These are phyloP conservation scores for Hericium alpestre DNA, from an alignment of 768 basidiomycete genomes.

Conservation along the genomic window DNA sequence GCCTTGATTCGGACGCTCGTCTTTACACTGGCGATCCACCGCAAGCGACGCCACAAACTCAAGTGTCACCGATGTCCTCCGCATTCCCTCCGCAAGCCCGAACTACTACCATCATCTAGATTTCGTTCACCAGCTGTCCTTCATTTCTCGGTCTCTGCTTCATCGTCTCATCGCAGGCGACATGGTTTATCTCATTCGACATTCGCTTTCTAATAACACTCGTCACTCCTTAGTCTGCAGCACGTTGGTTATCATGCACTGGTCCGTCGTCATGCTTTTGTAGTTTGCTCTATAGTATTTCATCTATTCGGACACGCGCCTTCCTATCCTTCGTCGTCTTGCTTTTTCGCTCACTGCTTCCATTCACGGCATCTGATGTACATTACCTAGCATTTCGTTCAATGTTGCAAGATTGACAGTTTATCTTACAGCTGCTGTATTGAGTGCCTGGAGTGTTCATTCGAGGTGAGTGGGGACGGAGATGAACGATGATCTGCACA, in stretches of 20 bases:
- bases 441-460: too few relatives aligned
- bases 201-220: not conserved
- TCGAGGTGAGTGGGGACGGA: too few relatives aligned
- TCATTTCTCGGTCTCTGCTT: not conserved
- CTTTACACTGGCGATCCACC: conserved; percentile 15
- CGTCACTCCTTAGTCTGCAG: not conserved
- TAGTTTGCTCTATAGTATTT: conserved; percentile 1
- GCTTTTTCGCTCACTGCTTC: conserved; percentile 1
- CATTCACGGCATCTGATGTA: conserved; percentile 13
- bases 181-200: not conserved
- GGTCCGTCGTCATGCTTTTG: conserved; percentile 1
- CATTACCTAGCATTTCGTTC: conserved; percentile 9
- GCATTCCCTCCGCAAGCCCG: conserved; percentile 50
- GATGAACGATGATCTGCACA: too few relatives aligned
- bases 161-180: not conserved
- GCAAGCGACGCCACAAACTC: conserved; percentile 35
- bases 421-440: not conserved
- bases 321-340: not conserved
- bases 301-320: conserved; percentile 4
- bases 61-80: conserved; percentile 71
- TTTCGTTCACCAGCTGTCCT: not conserved
- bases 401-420: not conserved
- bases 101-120: conserved; percentile 11
- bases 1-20: conserved; percentile 3
- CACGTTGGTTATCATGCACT: not conserved